phyloP scores from a whole-genome alignment of 768 basidiomycete genomes.

The Hypsizygus marmoreus region DNA sequence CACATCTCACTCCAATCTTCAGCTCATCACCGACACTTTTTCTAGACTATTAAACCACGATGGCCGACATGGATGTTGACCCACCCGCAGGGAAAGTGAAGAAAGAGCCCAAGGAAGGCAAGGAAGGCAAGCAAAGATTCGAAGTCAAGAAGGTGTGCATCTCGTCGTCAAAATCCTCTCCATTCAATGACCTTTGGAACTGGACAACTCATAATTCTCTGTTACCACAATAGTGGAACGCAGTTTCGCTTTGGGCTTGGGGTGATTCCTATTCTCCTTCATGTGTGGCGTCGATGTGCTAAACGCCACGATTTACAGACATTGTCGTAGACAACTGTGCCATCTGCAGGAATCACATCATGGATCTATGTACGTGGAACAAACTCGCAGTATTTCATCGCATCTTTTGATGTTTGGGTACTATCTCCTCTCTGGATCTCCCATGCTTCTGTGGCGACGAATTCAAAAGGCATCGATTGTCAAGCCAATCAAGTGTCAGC shows the following conservation, averaged over 20 bases:
- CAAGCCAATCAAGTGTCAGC: conserved; percentile 99
- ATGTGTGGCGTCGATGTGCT: conserved; percentile 10
- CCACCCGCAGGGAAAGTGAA: conserved; percentile 37
- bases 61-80: conserved; percentile 73
- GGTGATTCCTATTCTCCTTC: conserved; percentile 45
- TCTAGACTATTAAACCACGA: conserved; percentile 18
- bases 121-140: conserved; percentile 81
- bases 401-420: background rate
- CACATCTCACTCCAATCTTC: too few species aligned
- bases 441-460: conserved; percentile 6
- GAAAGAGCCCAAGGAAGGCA: conserved; percentile 54
- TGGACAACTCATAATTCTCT: conserved; percentile 8
- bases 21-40: background rate
- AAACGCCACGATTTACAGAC: conserved; percentile 48
- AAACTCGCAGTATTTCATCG: too few species aligned
- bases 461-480: conserved; percentile 94
- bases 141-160: conserved; percentile 95
- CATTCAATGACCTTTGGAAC: background rate
- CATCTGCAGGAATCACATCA: conserved; percentile 99
- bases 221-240: conserved; percentile 80
- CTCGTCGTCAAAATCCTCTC: background rate
- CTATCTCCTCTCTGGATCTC: conserved; percentile 2
- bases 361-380: conserved; percentile 88
- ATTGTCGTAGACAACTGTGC: conserved; percentile 99
- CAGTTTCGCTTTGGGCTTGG: conserved; percentile 98